Evolutionary conservation across 352 stramenopile genomes (phyloP), one percentile per base, ranked within the genome.

Genomic region (Salisapilia sapeloensis): DNA sequence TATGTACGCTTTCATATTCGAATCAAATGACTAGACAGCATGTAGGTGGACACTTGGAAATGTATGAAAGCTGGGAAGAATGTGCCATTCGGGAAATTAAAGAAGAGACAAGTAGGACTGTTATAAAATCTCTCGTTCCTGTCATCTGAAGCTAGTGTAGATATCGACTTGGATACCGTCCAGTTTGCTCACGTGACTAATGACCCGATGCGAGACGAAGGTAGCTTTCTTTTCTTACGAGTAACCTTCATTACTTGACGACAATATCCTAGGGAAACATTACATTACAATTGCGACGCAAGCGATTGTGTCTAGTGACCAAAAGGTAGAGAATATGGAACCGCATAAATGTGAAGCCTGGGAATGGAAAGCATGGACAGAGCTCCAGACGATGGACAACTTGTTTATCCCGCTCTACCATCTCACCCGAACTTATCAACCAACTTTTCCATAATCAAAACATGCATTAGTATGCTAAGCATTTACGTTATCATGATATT

Each of bases 281-380:
- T 89, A 85, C 53, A 82, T 85, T 35, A 89, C 74, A 26, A 79
- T 89, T 42, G 67, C 86, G 33, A 80, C 84, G 62, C 64, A 84
- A 30, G 67, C 70, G 2, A 35, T 35, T 2, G 60, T 89, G 23
- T 41, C 50, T n/a, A 38, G 53, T 17, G 42, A 44, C 20, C 65
- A 84, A 39, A 50, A 47, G 18, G 44, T 67, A 19, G 44, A 45
- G 27, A 81, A 82, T 50, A 86, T 85, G 69, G 74, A 89, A 50
- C 69, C 70, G 1, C 36, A 76, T 58, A 89, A 89, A 46, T 89
- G 74, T 42, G 66, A 75, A 26, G 69, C 69, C 30, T 87, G 72
- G 72, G 39, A 40, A 26, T 87, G 72, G 69, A 42, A 72, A 36
- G 38, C 44, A 2, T 87, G 62, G 60, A 26, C 41, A n/a, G 48